Conservation (phyloP, 129 eudicot genomes). For the carrot (Daucus carota) region DH1_v3.0 NC_030385.2:3153501-3154000, state of each 20-base stretch:
- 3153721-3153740: background rate
- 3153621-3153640: slow-evolving; percentile 82
- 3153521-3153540: background rate
- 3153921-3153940: background rate
- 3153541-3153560: background rate
- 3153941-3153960: background rate
- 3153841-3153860: background rate
- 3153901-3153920: background rate
- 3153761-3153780: background rate
- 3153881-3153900: background rate
- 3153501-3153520: background rate
- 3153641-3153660: slow-evolving; percentile 97
- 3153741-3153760: background rate
- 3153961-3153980: background rate
- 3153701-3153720: background rate
- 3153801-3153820: background rate
- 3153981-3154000: background rate
- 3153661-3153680: slow-evolving; percentile 92
- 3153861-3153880: background rate
- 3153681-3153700: slow-evolving; percentile 27
- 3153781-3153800: background rate
- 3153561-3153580: background rate
- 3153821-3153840: background rate
- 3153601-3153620: slow-evolving; percentile 95
- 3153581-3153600: slow-evolving; percentile 15